Conservation (phyloP, 768 basidiomycete genomes). For the Omphalotus guepiniiformis region DNA sequence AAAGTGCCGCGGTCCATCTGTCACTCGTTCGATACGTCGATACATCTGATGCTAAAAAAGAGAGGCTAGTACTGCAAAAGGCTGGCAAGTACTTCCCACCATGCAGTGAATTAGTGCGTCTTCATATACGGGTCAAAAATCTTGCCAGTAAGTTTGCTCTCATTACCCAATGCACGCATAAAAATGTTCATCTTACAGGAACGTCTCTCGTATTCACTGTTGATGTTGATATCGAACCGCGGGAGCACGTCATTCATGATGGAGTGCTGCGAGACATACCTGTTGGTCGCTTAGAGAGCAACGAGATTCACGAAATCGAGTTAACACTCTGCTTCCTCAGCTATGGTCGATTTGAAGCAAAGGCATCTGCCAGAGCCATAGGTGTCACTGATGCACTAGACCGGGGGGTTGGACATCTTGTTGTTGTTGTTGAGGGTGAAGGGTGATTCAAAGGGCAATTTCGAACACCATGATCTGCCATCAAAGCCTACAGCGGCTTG, state of each 20-base stretch:
- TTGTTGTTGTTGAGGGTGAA: constrained; percentile 28
- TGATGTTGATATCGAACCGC: constrained; percentile 52
- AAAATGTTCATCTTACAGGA: constrained; percentile 30
- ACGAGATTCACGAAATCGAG: constrained; percentile 47
- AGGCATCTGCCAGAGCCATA: constrained; percentile 37
- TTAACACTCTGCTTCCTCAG: constrained; percentile 71
- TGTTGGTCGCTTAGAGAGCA: constrained; percentile 56
- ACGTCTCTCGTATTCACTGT: constrained; percentile 48
- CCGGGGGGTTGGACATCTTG: constrained; percentile 38
- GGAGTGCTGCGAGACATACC: constrained; percentile 59
- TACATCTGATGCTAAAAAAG: too few species aligned
- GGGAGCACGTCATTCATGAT: constrained; percentile 65
- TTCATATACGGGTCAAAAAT: constrained; percentile 58
- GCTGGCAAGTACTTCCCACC: constrained; percentile 46
- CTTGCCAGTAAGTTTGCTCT: constrained; percentile 50
- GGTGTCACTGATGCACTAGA: constrained; percentile 5
- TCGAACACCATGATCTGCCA: not conserved
- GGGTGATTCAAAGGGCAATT: constrained; percentile 8
- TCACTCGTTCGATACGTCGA: constrained; percentile 35
- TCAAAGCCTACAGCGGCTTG: not conserved
- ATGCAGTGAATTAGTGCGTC: constrained; percentile 60
- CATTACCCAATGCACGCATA: not conserved
- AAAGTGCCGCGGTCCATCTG: constrained; percentile 58
- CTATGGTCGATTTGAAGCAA: constrained; percentile 57
- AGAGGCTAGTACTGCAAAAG: constrained; percentile 20